These are phyloP conservation scores for Magnusiomyces tetraspermus DNA, from an alignment of 1,139 yeast genomes.

Conservation along the genomic window DNA sequence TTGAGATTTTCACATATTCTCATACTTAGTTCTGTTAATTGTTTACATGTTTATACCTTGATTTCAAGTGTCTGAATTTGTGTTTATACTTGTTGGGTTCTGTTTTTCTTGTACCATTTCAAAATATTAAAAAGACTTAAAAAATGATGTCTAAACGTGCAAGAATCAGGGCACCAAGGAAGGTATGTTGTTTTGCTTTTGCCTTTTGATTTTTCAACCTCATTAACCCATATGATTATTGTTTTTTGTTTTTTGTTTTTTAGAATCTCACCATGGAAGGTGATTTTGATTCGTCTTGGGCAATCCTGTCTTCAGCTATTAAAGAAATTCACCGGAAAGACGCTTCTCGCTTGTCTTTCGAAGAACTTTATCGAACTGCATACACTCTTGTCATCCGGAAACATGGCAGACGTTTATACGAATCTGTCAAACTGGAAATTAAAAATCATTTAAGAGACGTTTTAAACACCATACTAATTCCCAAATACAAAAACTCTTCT, in stretches of 20 bases:
- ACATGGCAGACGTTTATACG: conserved; percentile 61
- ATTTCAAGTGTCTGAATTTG: too few relatives aligned
- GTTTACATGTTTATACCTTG: neutral
- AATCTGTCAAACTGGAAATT: conserved; percentile 47
- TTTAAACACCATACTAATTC: conserved; percentile 21
- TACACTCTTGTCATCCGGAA: conserved; percentile 72
- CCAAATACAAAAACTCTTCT: conserved; percentile 12
- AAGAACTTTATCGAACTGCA: conserved; percentile 72
- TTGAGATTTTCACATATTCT: neutral
- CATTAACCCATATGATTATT: neutral
- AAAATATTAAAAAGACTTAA: neutral
- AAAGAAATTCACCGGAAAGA: conserved; percentile 64
- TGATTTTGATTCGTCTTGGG: conserved; percentile 70
- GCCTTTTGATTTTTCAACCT: neutral
- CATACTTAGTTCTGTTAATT: neutral
- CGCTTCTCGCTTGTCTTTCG: conserved; percentile 72
- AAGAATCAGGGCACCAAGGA: conserved; percentile 68
- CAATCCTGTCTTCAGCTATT: conserved; percentile 60
- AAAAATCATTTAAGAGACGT: conserved; percentile 39
- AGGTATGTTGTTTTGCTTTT: conserved; percentile 27
- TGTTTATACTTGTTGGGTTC: neutral
- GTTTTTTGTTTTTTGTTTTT: too few relatives aligned
- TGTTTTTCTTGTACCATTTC: neutral
- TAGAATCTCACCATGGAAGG: conserved; percentile 25
- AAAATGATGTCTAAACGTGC: conserved; percentile 34